Evolutionary conservation across 768 basidiomycete genomes (phyloP), one percentile per base, ranked within the genome.

Genomic region (Paxillus involutus): DNA sequence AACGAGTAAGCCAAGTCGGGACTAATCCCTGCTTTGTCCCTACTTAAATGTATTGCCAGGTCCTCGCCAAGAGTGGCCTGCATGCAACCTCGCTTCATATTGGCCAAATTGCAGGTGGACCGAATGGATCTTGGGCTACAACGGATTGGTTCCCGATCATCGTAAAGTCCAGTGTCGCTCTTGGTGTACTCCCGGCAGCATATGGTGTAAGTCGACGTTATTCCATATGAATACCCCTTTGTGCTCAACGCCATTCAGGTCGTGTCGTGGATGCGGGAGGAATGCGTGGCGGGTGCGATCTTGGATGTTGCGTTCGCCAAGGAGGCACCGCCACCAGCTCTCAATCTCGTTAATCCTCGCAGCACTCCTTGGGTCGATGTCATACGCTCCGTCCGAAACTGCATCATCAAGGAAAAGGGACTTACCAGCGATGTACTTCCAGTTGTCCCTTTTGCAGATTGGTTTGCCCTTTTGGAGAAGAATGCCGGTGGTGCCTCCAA

Each of bases 111-210:
- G 67, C 65, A 26, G 79, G 79, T 14, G 75, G 76, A 21, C 54
- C 51, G 0, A 62, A 62, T 1, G 79, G 79, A 17, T 71, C 72
- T 0, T 80, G 80, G 79, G 71, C 70, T 3, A 66, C 70, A 3
- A 72, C 64, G 0, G 77, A 80, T 44, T 82, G 80, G 80, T 59
- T 80, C 29, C 78, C 80, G 14, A 68, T 72, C 36, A 61, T 80
- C 4, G 67, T 76, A 14, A 67, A 73, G 49, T 69, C 72, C 0
- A 70, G 71, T 44, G n/a, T 68, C 11, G 51, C 57, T 4, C 59
- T 66, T 9, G 68, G 67, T 45, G 57, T 53, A 14, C 51, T 75
- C 6, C 71, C 73, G 7, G 51, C 56, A n/a, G 62, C 66, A 0
- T 49, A 58, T 1, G 70, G 71, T 17, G 79, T 78, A 57, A 49